phyloP scores from a whole-genome alignment of 78 protist genomes.

The Dictyostelium discoideum region dicty_2.7 NC_007089.4:5643501-5644000 shows the following conservation, averaged over 20 bases:
- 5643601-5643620: slow-evolving; percentile 58
- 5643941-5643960: slow-evolving; percentile 27
- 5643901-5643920: slow-evolving; percentile 73
- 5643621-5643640: slow-evolving; percentile 22
- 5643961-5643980: slow-evolving; percentile 48
- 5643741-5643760: slow-evolving; percentile 51
- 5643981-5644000: slow-evolving; percentile 36
- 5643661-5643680: slow-evolving; percentile 81
- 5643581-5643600: slow-evolving; percentile 34
- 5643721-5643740: slow-evolving; percentile 48
- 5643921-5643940: slow-evolving; percentile 78
- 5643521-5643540: slow-evolving; percentile 67
- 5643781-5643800: slow-evolving; percentile 1
- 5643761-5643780: slow-evolving; percentile 63
- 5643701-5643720: slow-evolving; percentile 79
- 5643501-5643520: slow-evolving; percentile 23
- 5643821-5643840: not conserved
- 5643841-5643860: not conserved
- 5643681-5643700: slow-evolving; percentile 66
- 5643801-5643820: slow-evolving; percentile 4
- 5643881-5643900: slow-evolving; percentile 33
- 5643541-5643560: slow-evolving; percentile 43
- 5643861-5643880: not conserved
- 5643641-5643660: slow-evolving; percentile 68
- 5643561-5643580: slow-evolving; percentile 83